Evolutionary conservation across 768 basidiomycete genomes (phyloP), one percentile per base, ranked within the genome.

Genomic region (Mycena olivaceomarginata): DNA sequence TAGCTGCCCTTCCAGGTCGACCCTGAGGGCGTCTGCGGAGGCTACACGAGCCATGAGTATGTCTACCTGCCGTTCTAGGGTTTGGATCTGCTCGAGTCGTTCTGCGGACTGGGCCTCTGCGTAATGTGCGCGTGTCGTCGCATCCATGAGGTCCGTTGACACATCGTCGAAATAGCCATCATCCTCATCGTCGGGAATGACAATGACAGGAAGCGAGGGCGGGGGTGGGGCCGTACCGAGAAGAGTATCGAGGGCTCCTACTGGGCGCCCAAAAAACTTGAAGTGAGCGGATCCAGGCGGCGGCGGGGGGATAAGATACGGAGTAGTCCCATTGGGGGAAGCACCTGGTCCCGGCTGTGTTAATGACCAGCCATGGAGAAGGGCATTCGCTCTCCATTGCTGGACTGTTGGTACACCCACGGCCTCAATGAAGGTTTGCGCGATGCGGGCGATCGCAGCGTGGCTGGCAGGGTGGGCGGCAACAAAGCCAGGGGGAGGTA

Each of bases 101-200:
- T 64, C 39, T 2, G 16, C 11, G 5, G 59, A 15, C 72, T 72
- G n/a, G 2, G 22, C 51, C 39, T 67, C 64, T 2, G 66, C 72
- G n/a, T 67, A 67, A 8, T 51, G 64, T 8, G 20, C 20, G 2
- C 66, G 72, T 37, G 45, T 66, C 6, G 39, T 37, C 8, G 31
- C 31, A 3, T 31, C 31, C 3, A 31, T 31, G 31, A 31, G 31
- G 31, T 31, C 31, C 31, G 31, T 31, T 31, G 31, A 31, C 31
- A 45, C 56, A 12, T 25, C 56, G 22, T 31, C 31, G 10, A 57
- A 31, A 31, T 31, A 31, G 31, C 31, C 2, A 11, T 56, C 53
- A 20, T 9, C 39, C 6, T 72, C 72, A 41, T 73, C 65, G n/a
- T 67, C 65, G n/a, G 45, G 40, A 25, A 73, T 67, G 37, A 46